A percentile compares a stretch with the other conserved stretches of the same genome.
phyloP scores from a whole-genome alignment of 768 basidiomycete genomes.

The Gloeophyllum trabeum region DNA sequence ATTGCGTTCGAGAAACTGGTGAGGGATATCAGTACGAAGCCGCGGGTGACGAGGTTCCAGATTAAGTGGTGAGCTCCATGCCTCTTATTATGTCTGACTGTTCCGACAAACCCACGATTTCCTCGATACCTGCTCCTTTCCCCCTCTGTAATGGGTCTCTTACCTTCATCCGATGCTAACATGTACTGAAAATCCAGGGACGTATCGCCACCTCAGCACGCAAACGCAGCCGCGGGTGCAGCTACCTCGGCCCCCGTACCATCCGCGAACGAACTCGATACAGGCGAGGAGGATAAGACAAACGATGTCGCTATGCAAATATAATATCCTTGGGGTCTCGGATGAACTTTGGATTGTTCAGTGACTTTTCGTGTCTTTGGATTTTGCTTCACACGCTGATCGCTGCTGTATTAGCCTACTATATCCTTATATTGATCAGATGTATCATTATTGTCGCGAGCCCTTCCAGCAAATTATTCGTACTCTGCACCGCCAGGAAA shows the following conservation, averaged over 20 bases:
- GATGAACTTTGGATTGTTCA: no score
- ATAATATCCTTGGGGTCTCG: no score
- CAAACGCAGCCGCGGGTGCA: constrained; percentile 39
- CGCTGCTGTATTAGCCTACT: no score
- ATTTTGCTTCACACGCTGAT: no score
- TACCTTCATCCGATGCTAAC: background rate
- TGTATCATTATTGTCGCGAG: no score
- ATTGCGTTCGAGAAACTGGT: constrained; percentile 74
- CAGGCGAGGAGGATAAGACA: constrained; percentile 28
- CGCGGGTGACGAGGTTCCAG: constrained; percentile 87
- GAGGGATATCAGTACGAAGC: constrained; percentile 84
- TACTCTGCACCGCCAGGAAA: no score
- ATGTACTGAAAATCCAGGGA: constrained; percentile 34
- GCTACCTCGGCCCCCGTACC: constrained; percentile 66
- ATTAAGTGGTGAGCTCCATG: constrained; percentile 68
- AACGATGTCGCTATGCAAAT: no score
- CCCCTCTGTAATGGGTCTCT: background rate
- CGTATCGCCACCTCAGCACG: constrained; percentile 38
- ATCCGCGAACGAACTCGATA: constrained; percentile 57
- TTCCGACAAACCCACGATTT: constrained; percentile 1
- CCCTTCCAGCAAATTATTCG: no score
- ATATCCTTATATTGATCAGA: no score
- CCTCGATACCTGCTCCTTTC: constrained; percentile 1
- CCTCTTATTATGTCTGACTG: constrained; percentile 1
- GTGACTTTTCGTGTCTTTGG: no score